phyloP scores from a whole-genome alignment of 108 stramenopile genomes.

The Skeletonema potamos region DNA sequence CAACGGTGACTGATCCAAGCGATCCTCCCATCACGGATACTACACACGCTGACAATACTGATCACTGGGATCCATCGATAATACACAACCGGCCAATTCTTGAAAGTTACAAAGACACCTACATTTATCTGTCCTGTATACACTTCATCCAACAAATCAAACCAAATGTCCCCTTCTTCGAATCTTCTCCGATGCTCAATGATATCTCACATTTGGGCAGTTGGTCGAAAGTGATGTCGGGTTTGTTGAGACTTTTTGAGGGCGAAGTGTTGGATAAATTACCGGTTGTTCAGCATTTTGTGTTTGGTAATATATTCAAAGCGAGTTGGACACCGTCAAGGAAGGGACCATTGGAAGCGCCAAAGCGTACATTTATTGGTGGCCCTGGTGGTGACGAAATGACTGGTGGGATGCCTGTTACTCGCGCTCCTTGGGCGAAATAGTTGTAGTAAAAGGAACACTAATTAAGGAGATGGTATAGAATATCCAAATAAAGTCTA shows the following conservation, averaged over 20 bases:
- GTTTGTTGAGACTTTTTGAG: conserved; percentile 78
- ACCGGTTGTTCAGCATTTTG: conserved; percentile 95
- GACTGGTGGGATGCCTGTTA: conserved; percentile 40
- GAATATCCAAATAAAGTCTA: background rate
- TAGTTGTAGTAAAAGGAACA: conserved; percentile 11
- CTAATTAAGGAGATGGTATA: background rate
- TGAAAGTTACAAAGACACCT: conserved; percentile 23
- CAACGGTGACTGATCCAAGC: background rate
- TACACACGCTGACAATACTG: conserved; percentile 27
- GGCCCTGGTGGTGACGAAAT: background rate
- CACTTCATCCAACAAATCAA: conserved; percentile 85
- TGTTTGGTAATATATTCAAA: conserved; percentile 86
- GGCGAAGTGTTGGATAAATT: conserved; percentile 93
- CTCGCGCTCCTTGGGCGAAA: conserved; percentile 60
- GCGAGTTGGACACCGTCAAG: conserved; percentile 70
- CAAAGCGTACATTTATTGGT: conserved; percentile 58
- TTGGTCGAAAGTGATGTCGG: conserved; percentile 84
- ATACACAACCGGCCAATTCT: conserved; percentile 37
- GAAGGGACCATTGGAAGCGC: conserved; percentile 45
- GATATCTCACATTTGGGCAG: conserved; percentile 81
- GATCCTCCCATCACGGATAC: background rate
- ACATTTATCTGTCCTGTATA: conserved; percentile 86
- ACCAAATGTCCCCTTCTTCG: conserved; percentile 88
- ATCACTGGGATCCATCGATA: conserved; percentile 45
- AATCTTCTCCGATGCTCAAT: conserved; percentile 92